Conservation (phyloP, 495 filamentous ascomycete genomes). For the Echria macrotheca region DNA sequence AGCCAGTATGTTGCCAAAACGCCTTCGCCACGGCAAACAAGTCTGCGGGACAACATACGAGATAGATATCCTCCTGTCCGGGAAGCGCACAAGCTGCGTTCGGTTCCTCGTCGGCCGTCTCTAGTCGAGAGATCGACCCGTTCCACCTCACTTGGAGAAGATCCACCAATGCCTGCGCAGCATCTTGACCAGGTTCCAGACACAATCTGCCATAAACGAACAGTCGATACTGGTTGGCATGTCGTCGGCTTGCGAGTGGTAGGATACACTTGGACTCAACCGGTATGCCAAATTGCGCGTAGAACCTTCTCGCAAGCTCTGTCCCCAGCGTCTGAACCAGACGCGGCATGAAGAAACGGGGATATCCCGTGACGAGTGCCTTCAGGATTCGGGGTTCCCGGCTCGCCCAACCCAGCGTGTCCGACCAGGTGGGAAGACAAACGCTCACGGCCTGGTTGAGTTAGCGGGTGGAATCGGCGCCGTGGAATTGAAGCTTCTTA, state of each 20-base stretch:
- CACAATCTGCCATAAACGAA: background rate
- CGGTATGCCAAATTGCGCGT: background rate
- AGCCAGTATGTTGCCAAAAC: constrained; percentile 29
- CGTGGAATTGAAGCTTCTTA: background rate
- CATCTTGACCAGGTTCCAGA: background rate
- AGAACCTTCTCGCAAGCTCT: background rate
- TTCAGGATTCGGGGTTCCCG: constrained; percentile 18
- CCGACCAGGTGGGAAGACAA: constrained; percentile 25
- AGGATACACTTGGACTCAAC: background rate
- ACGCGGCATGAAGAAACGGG: constrained; percentile 23
- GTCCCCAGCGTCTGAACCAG: constrained; percentile 11
- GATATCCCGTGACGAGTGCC: constrained; percentile 24
- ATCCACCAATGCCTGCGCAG: no score
- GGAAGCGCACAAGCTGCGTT: background rate
- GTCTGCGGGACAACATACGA: constrained; percentile 13
- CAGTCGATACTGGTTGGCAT: background rate
- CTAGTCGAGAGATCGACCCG: background rate
- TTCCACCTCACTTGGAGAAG: constrained; percentile 9
- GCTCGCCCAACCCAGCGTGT: constrained; percentile 23
- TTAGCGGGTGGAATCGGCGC: background rate
- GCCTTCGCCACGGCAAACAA: constrained; percentile 9
- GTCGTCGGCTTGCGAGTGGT: background rate
- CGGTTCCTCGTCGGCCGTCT: background rate
- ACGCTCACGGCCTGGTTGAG: constrained; percentile 22
- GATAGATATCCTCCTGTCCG: constrained; percentile 14